Evolutionary conservation across 164 flowering plant species (phyloP), one percentile per base, ranked within the genome.

Genomic region (Brasenia schreberi): DNA sequence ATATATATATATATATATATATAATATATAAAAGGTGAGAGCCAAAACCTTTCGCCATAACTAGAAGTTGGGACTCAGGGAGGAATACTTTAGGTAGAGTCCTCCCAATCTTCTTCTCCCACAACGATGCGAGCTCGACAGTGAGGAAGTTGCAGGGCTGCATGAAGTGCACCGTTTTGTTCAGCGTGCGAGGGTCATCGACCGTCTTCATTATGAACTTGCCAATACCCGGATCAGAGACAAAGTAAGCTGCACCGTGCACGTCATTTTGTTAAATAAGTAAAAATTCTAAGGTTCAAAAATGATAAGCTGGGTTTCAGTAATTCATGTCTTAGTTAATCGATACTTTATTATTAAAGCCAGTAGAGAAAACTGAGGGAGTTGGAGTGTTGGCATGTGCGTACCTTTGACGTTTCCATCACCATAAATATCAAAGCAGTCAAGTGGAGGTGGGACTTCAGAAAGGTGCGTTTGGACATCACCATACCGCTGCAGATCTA

Each of bases 391-490:
- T n/a, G n/a, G n/a, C n/a, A n/a, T n/a, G n/a, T n/a, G n/a, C n/a
- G n/a, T n/a, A n/a, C n/a, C n/a, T n/a, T n/a, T n/a, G n/a, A n/a
- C n/a, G n/a, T n/a, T n/a, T 33, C 95, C 95, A 64, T 88, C 87
- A 23, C 95, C 95, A 69, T 88, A 84, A 68, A 88, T 88, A 19
- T 83, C 83, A 64, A 86, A 79, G n/a, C 66, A 74, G 73, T 86
- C 91, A 71, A 81, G 60, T 5, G 90, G 95, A 0, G 94, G 94
- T 11, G 80, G 72, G 63, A 80, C 81, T 53, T 88, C 81, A 3
- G 86, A 70, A 0, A 89, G 90, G 65, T 88, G 90, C 7, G 71
- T 76, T 72, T 88, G 95, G 94, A 90, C 90, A 87, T n/a, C n/a
- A n/a, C n/a, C n/a, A n/a, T n/a, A n/a, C n/a, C 2, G 27, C 27